phyloP scores from a whole-genome alignment of 108 stramenopile species.

The Parietichytrium sp. region DNA sequence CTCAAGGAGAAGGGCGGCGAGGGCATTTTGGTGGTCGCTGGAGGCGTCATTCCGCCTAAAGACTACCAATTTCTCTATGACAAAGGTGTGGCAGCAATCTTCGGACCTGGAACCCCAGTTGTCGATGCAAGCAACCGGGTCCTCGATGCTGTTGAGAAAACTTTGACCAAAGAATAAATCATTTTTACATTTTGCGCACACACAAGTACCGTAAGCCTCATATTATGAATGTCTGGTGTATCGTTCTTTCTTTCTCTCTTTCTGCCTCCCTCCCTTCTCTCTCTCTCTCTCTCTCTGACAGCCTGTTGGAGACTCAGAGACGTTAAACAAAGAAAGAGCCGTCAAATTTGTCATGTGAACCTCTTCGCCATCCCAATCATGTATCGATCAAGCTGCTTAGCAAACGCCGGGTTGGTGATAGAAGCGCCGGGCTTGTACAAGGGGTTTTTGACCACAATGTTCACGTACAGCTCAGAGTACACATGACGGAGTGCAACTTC shows the following conservation, averaged over 20 bases:
- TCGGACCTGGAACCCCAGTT: constrained; percentile 94
- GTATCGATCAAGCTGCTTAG: neutral
- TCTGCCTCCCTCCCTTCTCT: no score
- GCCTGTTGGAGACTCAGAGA: no score
- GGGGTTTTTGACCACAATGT: neutral
- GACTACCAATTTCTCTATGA: constrained; percentile 67
- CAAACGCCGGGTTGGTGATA: neutral
- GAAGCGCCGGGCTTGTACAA: neutral
- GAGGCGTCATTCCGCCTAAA: constrained; percentile 83
- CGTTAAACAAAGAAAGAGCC: no score
- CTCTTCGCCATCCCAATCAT: constrained; percentile 18
- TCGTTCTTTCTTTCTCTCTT: no score
- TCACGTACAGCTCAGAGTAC: neutral
- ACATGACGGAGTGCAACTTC: neutral
- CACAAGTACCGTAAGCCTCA: no score
- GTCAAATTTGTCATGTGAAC: no score
- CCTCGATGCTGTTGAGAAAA: no score
- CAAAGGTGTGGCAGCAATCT: constrained; percentile 79
- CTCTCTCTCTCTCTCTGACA: no score
- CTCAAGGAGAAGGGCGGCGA: constrained; percentile 75
- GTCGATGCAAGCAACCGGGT: constrained; percentile 78
- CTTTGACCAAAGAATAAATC: no score
- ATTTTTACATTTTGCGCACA: no score
- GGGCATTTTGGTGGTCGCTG: constrained; percentile 84
- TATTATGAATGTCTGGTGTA: no score